Conservation (phyloP, 169 alveolate species). For the Ichthyophthirius multifiliis region DNA sequence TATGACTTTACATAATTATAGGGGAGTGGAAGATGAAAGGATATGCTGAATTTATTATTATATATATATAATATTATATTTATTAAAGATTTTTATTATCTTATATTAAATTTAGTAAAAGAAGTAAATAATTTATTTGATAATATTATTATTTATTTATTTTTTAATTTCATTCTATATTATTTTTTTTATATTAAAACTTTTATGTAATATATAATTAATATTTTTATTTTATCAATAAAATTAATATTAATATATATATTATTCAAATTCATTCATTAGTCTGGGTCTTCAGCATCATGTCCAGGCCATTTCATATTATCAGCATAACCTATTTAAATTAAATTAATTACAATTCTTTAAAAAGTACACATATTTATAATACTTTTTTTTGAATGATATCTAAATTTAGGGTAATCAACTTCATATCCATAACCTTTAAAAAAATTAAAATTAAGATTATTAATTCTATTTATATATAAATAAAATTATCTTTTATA, state of each 20-base stretch:
- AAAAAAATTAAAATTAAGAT: neutral
- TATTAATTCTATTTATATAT: neutral
- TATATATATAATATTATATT: no score
- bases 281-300: constrained; percentile 7
- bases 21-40: constrained; percentile 10
- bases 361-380: neutral
- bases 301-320: constrained; percentile 22
- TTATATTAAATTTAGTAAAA: no score
- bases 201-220: no score
- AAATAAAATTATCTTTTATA: neutral
- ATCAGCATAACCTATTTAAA: neutral
- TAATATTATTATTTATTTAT: no score
- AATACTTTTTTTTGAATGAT: constrained; percentile 6
- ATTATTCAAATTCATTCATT: no score
- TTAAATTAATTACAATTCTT: neutral
- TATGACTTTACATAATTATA: neutral
- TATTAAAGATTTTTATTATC: neutral
- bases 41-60: neutral
- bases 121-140: no score
- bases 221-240: no score
- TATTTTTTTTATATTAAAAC: no score
- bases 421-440: constrained; percentile 23
- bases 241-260: no score
- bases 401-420: neutral
- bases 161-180: no score